These are phyloP conservation scores for Euclidium syriacum DNA, from an alignment of 345 rosid species.

Conservation along the genomic window DNA sequence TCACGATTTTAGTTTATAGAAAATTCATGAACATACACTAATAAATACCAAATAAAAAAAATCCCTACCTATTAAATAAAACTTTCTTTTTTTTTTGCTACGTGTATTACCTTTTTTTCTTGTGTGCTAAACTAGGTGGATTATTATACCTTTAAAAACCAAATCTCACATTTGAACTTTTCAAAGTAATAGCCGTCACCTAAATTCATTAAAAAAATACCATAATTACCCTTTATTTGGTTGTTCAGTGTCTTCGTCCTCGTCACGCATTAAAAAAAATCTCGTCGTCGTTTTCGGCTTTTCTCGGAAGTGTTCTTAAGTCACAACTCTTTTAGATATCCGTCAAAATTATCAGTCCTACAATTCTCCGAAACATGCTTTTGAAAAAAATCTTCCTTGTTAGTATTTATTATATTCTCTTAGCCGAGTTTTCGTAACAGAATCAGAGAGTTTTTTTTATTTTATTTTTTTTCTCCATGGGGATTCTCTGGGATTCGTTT, in stretches of 20 bases:
- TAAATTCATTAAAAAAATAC: background rate
- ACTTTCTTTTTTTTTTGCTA: background rate
- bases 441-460: background rate
- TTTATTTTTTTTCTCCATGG: conserved; percentile 23
- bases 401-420: background rate
- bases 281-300: conserved; percentile 6
- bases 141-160: background rate
- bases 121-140: too few relatives aligned
- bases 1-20: background rate
- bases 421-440: background rate
- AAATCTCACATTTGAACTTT: conserved; percentile 7
- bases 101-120: background rate
- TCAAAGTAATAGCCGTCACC: conserved; percentile 25
- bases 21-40: background rate
- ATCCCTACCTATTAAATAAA: background rate
- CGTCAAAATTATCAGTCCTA: conserved; percentile 24
- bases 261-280: conserved; percentile 3
- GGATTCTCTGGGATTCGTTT: conserved; percentile 27
- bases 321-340: background rate
- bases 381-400: background rate
- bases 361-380: conserved; percentile 16
- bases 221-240: background rate
- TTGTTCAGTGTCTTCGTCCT: conserved; percentile 8
- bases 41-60: background rate
- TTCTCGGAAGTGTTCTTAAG: background rate